These are phyloP conservation scores for Astrephomene gubernaculifera DNA, from an alignment of 139 green algal genomes.

Conservation along the genomic window DNA sequence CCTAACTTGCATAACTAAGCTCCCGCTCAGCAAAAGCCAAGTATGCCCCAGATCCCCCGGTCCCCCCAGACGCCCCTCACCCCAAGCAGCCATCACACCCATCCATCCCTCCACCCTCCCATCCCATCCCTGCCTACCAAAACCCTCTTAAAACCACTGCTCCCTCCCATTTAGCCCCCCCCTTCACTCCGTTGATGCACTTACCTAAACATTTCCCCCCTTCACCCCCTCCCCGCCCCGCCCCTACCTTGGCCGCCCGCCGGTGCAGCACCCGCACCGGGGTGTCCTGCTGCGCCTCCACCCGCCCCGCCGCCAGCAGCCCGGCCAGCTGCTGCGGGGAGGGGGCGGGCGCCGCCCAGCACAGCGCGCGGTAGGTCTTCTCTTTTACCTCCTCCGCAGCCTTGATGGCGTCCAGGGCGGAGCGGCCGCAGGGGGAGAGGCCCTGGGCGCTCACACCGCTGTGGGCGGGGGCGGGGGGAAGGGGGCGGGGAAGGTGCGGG, in stretches of 20 bases:
- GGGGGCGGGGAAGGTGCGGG: background rate
- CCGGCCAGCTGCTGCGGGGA: constrained; percentile 51
- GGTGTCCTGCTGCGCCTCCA: constrained; percentile 85
- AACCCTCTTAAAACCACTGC: too few species aligned
- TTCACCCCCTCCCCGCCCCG: constrained; percentile 40
- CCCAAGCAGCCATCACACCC: too few species aligned
- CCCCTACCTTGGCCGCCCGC: constrained; percentile 73
- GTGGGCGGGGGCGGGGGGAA: background rate
- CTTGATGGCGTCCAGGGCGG: constrained; percentile 68
- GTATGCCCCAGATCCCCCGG: too few species aligned
- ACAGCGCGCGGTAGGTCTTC: constrained; percentile 86
- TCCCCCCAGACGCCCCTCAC: too few species aligned
- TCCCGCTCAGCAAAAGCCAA: too few species aligned
- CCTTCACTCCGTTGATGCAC: too few species aligned
- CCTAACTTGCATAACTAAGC: too few species aligned
- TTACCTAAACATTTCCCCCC: too few species aligned
- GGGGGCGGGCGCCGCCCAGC: constrained; percentile 56
- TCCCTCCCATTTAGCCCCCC: too few species aligned
- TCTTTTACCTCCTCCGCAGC: constrained; percentile 80
- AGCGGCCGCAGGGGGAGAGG: constrained; percentile 45
- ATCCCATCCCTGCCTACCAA: too few species aligned
- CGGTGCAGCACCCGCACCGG: constrained; percentile 86
- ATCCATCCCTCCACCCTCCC: too few species aligned
- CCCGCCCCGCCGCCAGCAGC: constrained; percentile 56
- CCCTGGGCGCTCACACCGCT: constrained; percentile 56